A percentile compares a stretch with the other conserved stretches of the same genome.
Evolutionary conservation across 2,329 filamentous ascomycete genomes (phyloP).

Genomic region (Penicillium hordei): DNA sequence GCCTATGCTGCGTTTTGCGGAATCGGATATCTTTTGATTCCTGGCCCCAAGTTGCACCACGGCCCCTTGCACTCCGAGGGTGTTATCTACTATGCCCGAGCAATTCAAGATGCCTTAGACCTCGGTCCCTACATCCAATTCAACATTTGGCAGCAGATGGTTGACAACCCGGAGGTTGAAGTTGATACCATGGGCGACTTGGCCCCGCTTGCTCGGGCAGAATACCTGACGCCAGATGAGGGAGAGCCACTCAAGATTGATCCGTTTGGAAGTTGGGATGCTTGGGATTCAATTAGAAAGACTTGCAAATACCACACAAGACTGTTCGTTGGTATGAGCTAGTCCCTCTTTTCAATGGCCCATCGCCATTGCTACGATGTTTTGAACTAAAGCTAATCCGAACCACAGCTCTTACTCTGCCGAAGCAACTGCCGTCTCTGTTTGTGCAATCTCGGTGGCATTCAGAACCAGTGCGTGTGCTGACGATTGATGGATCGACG

Average conservation of each 20-base stretch:
- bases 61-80: constrained; percentile 51
- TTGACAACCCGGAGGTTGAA: constrained; percentile 65
- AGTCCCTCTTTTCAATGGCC: background rate
- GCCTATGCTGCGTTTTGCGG: constrained; percentile 96
- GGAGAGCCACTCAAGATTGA: constrained; percentile 56
- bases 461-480: constrained; percentile 60
- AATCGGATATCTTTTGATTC: constrained; percentile 76
- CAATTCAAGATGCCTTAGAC: constrained; percentile 74
- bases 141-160: constrained; percentile 80
- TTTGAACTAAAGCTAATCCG: constrained; percentile 16
- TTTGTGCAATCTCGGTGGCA: constrained; percentile 61
- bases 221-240: constrained; percentile 38
- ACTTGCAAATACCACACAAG: constrained; percentile 81
- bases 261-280: constrained; percentile 82
- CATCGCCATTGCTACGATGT: background rate
- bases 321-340: constrained; percentile 75
- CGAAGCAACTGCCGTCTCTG: constrained; percentile 58
- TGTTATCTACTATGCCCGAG: constrained; percentile 74
- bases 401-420: constrained; percentile 55
- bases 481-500: constrained; percentile 53
- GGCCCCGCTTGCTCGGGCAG: constrained; percentile 43
- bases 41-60: constrained; percentile 69
- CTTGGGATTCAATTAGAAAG: constrained; percentile 84
- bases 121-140: constrained; percentile 76
- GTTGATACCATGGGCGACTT: constrained; percentile 47